Percentiles rank a stretch among this genome's conserved stretches.
Conservation (phyloP, 2,329 filamentous ascomycete species). For the Apiospora hydei region DNA sequence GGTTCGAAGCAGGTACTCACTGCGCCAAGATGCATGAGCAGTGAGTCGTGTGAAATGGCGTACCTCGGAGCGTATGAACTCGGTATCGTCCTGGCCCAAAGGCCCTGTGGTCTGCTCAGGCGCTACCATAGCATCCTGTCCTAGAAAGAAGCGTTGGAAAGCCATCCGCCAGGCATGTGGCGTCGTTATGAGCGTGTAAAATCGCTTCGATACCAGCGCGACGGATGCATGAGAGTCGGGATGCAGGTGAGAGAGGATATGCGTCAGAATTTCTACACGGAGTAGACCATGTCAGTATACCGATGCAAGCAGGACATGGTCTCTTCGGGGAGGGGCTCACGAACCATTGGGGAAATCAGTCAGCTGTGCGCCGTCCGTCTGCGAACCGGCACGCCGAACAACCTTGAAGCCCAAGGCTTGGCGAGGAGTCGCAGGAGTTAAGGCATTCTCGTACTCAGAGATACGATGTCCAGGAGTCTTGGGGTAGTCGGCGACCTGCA, state of each 20-base stretch:
- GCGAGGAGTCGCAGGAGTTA: slow-evolving; percentile 54
- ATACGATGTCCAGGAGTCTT: slow-evolving; percentile 59
- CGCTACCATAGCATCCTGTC: slow-evolving; percentile 63
- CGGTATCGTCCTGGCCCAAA: slow-evolving; percentile 56
- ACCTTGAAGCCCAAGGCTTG: slow-evolving; percentile 64
- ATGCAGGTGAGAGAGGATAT: slow-evolving; percentile 88
- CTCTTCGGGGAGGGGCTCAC: slow-evolving; percentile 34
- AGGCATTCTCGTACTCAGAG: slow-evolving; percentile 67
- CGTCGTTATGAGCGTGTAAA: slow-evolving; percentile 86
- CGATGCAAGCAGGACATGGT: slow-evolving; percentile 27
- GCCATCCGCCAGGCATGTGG: slow-evolving; percentile 94
- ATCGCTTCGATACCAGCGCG: slow-evolving; percentile 85
- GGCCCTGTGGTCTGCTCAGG: slow-evolving; percentile 44
- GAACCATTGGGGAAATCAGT: slow-evolving; percentile 82
- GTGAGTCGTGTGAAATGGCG: slow-evolving; percentile 86
- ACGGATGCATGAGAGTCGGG: slow-evolving; percentile 84
- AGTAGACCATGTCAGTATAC: slow-evolving; percentile 26
- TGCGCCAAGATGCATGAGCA: slow-evolving; percentile 88
- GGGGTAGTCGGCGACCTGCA: slow-evolving; percentile 37
- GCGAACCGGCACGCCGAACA: slow-evolving; percentile 53
- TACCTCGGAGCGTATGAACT: slow-evolving; percentile 71
- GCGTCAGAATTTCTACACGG: slow-evolving; percentile 82
- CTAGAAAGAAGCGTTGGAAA: slow-evolving; percentile 90
- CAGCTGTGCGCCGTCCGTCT: slow-evolving; percentile 52
- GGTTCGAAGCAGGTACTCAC: slow-evolving; percentile 91